These are phyloP conservation scores for Theobroma grandiflorum DNA, from an alignment of 441 rosid genomes.

Conservation along the genomic window DNA sequence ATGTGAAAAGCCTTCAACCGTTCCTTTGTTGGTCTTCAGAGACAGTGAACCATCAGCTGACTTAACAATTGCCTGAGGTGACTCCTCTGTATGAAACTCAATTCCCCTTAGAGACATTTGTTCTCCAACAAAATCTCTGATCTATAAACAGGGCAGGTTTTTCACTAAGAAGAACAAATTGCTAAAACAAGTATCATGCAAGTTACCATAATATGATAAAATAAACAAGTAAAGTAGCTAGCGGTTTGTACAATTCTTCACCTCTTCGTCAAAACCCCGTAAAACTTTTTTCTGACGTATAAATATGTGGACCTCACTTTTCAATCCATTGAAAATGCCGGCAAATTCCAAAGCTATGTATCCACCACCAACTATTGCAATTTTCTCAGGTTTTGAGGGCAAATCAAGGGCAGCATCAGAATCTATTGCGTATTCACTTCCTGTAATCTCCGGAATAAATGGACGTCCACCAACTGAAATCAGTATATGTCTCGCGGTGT, in stretches of 20 bases:
- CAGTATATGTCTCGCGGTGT: conserved; percentile 72
- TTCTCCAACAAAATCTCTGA: conserved; percentile 87
- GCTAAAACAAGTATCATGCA: not conserved
- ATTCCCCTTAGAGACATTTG: conserved; percentile 94
- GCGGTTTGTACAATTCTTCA: conserved; percentile 33
- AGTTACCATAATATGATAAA: not conserved
- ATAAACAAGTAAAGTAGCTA: conserved; percentile 21
- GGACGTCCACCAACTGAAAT: conserved; percentile 91
- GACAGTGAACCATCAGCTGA: conserved; percentile 76
- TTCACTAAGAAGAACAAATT: not conserved
- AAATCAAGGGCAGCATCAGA: conserved; percentile 94
- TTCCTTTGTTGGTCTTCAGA: conserved; percentile 85
- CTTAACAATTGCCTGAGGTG: conserved; percentile 82
- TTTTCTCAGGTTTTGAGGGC: conserved; percentile 78
- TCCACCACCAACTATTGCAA: conserved; percentile 93
- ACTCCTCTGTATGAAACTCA: conserved; percentile 85
- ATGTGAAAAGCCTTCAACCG: conserved; percentile 87
- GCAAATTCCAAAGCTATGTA: conserved; percentile 93
- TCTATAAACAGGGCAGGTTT: conserved; percentile 44
- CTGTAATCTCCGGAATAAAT: conserved; percentile 86
- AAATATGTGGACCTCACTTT: conserved; percentile 87
- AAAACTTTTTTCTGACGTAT: conserved; percentile 87
- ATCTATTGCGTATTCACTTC: conserved; percentile 80
- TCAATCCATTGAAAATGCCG: conserved; percentile 84
- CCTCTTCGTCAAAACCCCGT: conserved; percentile 97